Conservation (phyloP, 108 stramenopile genomes). For the Skeletonema tropicum region DNA sequence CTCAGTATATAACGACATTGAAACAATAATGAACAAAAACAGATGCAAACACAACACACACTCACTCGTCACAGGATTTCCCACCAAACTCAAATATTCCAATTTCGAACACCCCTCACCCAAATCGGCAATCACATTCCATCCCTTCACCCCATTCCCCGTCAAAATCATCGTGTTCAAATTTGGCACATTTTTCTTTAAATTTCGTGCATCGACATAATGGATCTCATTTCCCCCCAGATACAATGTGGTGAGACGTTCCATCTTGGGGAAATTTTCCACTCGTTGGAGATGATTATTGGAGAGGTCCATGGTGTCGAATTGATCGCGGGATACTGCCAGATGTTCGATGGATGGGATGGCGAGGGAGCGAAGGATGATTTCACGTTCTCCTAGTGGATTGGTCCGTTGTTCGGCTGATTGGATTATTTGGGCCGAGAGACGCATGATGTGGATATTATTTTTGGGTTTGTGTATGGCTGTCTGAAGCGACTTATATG, state of each 20-base stretch:
- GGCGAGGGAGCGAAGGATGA: constrained; percentile 77
- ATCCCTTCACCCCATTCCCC: constrained; percentile 66
- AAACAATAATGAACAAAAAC: neutral
- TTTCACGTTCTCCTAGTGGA: constrained; percentile 80
- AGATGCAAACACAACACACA: constrained; percentile 28
- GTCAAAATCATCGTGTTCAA: constrained; percentile 61
- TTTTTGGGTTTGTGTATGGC: neutral
- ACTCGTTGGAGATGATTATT: constrained; percentile 76
- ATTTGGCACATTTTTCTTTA: constrained; percentile 64
- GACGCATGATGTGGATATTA: constrained; percentile 59
- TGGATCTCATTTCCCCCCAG: constrained; percentile 71
- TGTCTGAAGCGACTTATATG: too few relatives aligned
- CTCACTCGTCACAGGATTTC: constrained; percentile 87
- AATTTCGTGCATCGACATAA: constrained; percentile 61
- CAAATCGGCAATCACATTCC: constrained; percentile 68
- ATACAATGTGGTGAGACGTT: constrained; percentile 53
- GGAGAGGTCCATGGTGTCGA: constrained; percentile 79
- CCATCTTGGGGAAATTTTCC: constrained; percentile 78
- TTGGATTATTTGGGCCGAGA: constrained; percentile 76
- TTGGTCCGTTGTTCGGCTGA: constrained; percentile 87
- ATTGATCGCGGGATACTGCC: constrained; percentile 75
- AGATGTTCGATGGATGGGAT: constrained; percentile 83
- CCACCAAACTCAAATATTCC: constrained; percentile 67
- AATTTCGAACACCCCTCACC: constrained; percentile 74
- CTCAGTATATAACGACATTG: neutral